phyloP scores from a whole-genome alignment of 352 stramenopile genomes.

The Phytophthora parvispora region DNA sequence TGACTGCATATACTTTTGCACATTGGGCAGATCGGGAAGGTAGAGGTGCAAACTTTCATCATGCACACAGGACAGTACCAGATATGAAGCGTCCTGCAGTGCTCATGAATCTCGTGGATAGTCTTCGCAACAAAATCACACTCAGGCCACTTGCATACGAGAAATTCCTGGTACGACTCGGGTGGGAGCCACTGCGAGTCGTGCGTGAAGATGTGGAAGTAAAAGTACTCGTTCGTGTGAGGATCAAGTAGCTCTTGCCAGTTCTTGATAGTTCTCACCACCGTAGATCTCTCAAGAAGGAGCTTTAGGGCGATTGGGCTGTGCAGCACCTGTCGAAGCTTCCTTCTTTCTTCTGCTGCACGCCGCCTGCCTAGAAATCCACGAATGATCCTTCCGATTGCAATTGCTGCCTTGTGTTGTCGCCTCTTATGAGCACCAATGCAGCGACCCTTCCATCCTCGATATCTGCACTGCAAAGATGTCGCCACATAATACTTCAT shows the following conservation, averaged over 20 bases:
- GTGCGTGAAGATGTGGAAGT: slow-evolving; percentile 84
- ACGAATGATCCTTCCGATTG: slow-evolving; percentile 67
- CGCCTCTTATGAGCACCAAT: slow-evolving; percentile 36
- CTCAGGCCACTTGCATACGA: slow-evolving; percentile 70
- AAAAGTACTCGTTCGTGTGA: slow-evolving; percentile 90
- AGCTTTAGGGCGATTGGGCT: slow-evolving; percentile 76
- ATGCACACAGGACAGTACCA: slow-evolving; percentile 88
- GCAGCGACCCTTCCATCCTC: slow-evolving; percentile 68
- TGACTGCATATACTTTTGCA: slow-evolving; percentile 74
- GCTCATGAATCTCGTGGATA: slow-evolving; percentile 83
- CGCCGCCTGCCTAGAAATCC: slow-evolving; percentile 57
- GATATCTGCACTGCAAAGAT: slow-evolving; percentile 70
- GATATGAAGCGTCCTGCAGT: slow-evolving; percentile 67
- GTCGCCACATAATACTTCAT: slow-evolving; percentile 83
- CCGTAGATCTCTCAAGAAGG: slow-evolving; percentile 70
- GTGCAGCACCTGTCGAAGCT: slow-evolving; percentile 68
- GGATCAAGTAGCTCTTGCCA: slow-evolving; percentile 86
- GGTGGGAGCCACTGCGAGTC: slow-evolving; percentile 86
- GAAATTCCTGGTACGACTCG: slow-evolving; percentile 67
- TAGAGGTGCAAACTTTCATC: slow-evolving; percentile 70
- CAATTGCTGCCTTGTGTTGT: slow-evolving; percentile 60
- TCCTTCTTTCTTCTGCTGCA: slow-evolving; percentile 56
- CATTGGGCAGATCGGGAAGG: slow-evolving; percentile 72
- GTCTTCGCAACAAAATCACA: slow-evolving; percentile 61
- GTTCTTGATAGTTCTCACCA: slow-evolving; percentile 69